These are phyloP conservation scores for Rubia peregrina DNA, from an alignment of 305 asterid species.

Conservation along the genomic window DNA sequence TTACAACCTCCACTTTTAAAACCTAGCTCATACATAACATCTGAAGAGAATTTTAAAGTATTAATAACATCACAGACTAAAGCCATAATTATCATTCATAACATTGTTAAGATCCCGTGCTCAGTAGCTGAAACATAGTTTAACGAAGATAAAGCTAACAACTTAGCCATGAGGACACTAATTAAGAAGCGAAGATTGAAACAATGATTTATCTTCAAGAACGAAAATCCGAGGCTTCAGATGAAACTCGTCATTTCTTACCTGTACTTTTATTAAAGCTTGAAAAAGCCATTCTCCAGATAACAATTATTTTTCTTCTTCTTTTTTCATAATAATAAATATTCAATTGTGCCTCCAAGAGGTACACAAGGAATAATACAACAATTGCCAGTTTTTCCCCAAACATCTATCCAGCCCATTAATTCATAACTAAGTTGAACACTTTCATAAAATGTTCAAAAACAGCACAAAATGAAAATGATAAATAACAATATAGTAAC, in stretches of 20 bases:
- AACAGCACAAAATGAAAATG: neutral
- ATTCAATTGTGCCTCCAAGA: too few relatives aligned
- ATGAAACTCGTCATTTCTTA: slow-evolving; percentile 28
- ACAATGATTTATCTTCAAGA: slow-evolving; percentile 23
- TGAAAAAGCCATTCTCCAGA: too few relatives aligned
- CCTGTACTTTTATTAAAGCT: too few relatives aligned
- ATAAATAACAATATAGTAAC: neutral
- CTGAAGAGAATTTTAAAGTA: slow-evolving; percentile 28
- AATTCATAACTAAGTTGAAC: neutral
- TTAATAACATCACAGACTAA: slow-evolving; percentile 40
- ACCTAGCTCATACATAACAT: slow-evolving; percentile 42
- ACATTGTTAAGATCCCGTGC: slow-evolving; percentile 30
- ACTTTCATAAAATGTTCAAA: neutral
- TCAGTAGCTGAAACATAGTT: slow-evolving; percentile 29
- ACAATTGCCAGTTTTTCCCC: too few relatives aligned
- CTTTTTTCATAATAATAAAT: too few relatives aligned
- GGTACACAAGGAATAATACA: too few relatives aligned
- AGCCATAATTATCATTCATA: slow-evolving; percentile 36
- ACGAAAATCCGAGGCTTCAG: slow-evolving; percentile 37
- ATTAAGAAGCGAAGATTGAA: slow-evolving; percentile 32
- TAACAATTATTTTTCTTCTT: too few relatives aligned
- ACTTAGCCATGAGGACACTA: slow-evolving; percentile 21
- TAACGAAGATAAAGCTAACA: slow-evolving; percentile 25
- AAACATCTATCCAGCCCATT: neutral
- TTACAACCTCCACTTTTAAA: slow-evolving; percentile 28